Conservation (phyloP, 2,329 filamentous ascomycete genomes). For the Aspergillus awamori region DNA sequence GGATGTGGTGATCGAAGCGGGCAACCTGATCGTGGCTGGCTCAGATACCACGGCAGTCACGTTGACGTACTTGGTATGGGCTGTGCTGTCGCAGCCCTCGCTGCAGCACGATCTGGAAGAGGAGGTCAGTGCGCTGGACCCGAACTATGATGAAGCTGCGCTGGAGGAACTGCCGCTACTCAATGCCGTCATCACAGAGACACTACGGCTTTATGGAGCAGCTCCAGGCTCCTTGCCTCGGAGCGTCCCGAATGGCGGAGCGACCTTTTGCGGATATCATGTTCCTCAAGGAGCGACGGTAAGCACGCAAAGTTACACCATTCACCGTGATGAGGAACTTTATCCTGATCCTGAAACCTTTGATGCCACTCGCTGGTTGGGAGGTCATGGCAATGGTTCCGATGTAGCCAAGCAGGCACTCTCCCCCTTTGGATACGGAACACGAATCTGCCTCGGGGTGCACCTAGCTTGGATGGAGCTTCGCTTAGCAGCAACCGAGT, state of each 20-base stretch:
- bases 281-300: constrained; percentile 58
- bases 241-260: constrained; percentile 50
- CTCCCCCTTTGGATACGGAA: constrained; percentile 68
- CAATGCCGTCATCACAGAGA: constrained; percentile 62
- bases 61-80: constrained; percentile 52
- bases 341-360: constrained; percentile 56
- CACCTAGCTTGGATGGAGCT: constrained; percentile 65
- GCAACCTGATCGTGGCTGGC: constrained; percentile 51
- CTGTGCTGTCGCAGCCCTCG: constrained; percentile 24
- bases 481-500: constrained; percentile 52
- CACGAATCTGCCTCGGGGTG: constrained; percentile 67
- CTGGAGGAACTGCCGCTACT: constrained; percentile 58
- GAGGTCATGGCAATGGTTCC: constrained; percentile 33
- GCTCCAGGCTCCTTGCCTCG: constrained; percentile 61
- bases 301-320: constrained; percentile 54
- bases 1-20: constrained; percentile 44
- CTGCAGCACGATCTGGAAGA: constrained; percentile 50
- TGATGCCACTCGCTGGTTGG: constrained; percentile 54
- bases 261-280: constrained; percentile 40
- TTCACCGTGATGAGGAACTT: constrained; percentile 55
- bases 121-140: constrained; percentile 47
- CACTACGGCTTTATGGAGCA: constrained; percentile 59
- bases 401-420: constrained; percentile 48
- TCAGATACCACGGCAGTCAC: constrained; percentile 54
- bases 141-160: constrained; percentile 44